Percentiles rank a stretch among this genome's conserved stretches.
phyloP scores from a whole-genome alignment of 1,284 basidiomycete species.

The Ganoderma sinense region DNA sequence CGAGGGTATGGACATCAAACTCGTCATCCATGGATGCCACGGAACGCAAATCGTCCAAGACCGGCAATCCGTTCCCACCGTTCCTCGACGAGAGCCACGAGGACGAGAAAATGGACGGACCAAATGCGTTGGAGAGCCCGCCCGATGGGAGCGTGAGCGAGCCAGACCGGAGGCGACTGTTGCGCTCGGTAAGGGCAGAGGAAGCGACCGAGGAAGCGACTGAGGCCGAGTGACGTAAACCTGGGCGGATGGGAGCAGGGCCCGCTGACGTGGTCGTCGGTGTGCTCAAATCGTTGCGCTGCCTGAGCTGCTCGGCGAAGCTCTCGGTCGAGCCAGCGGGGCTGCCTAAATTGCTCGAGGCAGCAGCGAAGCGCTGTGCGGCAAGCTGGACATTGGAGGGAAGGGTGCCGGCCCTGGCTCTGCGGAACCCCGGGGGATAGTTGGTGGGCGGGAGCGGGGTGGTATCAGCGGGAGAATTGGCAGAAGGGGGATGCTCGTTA shows the following conservation, averaged over 20 bases:
- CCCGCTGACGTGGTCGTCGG: constrained; percentile 46
- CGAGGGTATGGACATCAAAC: constrained; percentile 91
- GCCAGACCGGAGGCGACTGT: constrained; percentile 88
- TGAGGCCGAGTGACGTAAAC: constrained; percentile 79
- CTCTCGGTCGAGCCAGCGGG: constrained; percentile 69
- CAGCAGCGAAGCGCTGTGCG: constrained; percentile 80
- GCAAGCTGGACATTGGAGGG: constrained; percentile 89
- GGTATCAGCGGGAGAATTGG: constrained; percentile 63
- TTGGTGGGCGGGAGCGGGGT: constrained; percentile 68
- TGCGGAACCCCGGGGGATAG: constrained; percentile 81
- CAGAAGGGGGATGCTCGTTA: constrained; percentile 64
- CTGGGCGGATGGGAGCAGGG: constrained; percentile 63
- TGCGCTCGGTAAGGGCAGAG: constrained; percentile 66
- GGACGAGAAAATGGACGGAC: constrained; percentile 85
- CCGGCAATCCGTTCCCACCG: constrained; percentile 61
- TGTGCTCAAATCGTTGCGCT: constrained; percentile 53
- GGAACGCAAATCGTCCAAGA: constrained; percentile 81
- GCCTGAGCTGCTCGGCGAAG: constrained; percentile 62
- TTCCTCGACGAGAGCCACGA: constrained; percentile 82
- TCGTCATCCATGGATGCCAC: constrained; percentile 86
- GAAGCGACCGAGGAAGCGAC: constrained; percentile 69
- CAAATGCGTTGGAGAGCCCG: constrained; percentile 87
- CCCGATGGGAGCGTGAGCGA: constrained; percentile 77
- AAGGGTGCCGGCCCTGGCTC: constrained; percentile 88
- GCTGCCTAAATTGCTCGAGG: constrained; percentile 63